Base-by-base conservation (phyloP, 2,329 filamentous ascomycete species). In the Zasmidium angulare region DNA sequence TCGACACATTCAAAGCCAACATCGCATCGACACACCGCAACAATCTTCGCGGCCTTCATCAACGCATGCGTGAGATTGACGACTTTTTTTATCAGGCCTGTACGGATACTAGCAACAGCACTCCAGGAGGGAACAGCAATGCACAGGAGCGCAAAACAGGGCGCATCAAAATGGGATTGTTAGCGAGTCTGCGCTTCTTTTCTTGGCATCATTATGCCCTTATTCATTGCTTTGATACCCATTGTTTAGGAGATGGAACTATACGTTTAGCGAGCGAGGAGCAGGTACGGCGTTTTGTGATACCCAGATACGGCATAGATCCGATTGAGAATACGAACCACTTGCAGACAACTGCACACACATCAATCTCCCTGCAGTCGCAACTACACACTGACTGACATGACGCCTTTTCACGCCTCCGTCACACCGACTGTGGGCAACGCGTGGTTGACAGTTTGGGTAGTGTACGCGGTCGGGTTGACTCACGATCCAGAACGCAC, bases 1-100 rank as follows among this genome's bases (percentile, higher is more conserved):
- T 26, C 56, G 65, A 3, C 65, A 67, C 50, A 22, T 66, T 10
- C 40, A 31, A 2, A 63, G 52, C n/a, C 61, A 65, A 26, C 65
- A 67, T 55, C 59, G 62, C 11, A 51, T 57, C 9, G 64, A 66
- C 19, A 61, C 60, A 20, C 60, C 62, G 3, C 50, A 51, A 40
- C 48, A 51, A 20, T 23, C 43, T 21, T 59, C 57, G 14, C 46
- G 40, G 21, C 36, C 31, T 17, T 26, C 48, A 2, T 59, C 53
- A 14, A 48, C 26, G 17, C 17, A 21, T n/a, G 22, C 47, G 26
- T 50, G 6, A 22, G 24, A 24, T 36, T 49, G 9, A 56, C 36
- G 54, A 50, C 36, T 19, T 22, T 20, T 23, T 48, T 22, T 20
- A 46, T 48, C 43, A 43, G 47, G n/a, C 53, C 20, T 43, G 19